Conservation (phyloP, 495 filamentous ascomycete species). For the Aspergillus egyptiacus region DNA sequence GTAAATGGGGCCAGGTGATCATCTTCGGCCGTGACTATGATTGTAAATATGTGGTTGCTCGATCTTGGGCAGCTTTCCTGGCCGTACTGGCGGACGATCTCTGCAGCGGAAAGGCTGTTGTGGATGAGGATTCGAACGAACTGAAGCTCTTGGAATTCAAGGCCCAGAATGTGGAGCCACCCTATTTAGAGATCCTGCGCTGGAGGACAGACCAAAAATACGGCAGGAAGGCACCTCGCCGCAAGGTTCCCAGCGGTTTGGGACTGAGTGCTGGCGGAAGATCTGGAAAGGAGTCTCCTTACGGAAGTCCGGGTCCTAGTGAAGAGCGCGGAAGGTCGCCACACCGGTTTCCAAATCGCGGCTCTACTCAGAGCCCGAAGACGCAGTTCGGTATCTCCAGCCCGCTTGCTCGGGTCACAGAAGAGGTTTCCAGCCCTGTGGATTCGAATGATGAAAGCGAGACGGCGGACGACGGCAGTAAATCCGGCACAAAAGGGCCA, state of each 20-base stretch:
- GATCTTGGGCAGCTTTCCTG: slow-evolving; percentile 86
- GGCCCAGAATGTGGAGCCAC: slow-evolving; percentile 78
- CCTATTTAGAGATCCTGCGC: slow-evolving; percentile 87
- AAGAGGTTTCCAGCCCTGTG: slow-evolving; percentile 41
- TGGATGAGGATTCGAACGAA: slow-evolving; percentile 88
- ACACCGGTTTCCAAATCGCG: slow-evolving; percentile 46
- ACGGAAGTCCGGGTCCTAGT: slow-evolving; percentile 45
- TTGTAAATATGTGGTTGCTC: slow-evolving; percentile 92
- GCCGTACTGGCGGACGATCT: slow-evolving; percentile 87
- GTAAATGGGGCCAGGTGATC: slow-evolving; percentile 94
- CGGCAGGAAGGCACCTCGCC: slow-evolving; percentile 54
- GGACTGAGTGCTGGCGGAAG: slow-evolving; percentile 36
- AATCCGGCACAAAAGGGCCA: slow-evolving; percentile 28
- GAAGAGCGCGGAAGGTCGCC: slow-evolving; percentile 52
- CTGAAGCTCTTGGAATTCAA: slow-evolving; percentile 91
- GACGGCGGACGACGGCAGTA: slow-evolving; percentile 27
- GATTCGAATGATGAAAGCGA: slow-evolving; percentile 26
- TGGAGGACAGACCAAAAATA: slow-evolving; percentile 95
- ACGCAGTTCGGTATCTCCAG: slow-evolving; percentile 47
- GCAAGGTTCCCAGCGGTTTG: slow-evolving; percentile 39
- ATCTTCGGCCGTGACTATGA: slow-evolving; percentile 97
- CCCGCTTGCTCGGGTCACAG: slow-evolving; percentile 48
- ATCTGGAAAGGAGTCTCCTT: slow-evolving; percentile 43
- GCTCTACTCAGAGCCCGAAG: slow-evolving; percentile 43
- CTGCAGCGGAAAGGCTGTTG: slow-evolving; percentile 73